Evolutionary conservation across 169 alveolate genomes (phyloP), one percentile per base, ranked within the genome.

Genomic region (Plasmodium gallinaceum): DNA sequence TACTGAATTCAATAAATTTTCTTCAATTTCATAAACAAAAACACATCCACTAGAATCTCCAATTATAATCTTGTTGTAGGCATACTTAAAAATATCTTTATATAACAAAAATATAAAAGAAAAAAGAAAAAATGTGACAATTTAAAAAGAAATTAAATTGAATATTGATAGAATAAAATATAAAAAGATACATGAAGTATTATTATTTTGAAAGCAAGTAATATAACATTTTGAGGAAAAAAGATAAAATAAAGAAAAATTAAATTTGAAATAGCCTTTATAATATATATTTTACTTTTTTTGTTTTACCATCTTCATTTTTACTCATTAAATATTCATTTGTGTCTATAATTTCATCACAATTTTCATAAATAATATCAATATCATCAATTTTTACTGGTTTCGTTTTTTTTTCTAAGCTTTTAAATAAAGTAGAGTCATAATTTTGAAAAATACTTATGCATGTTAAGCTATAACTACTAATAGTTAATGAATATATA

Each of bases 1-100:
- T 80, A 80, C 90, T 72, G 90, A 68, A 32, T 66, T 80, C 26
- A 80, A 46, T 9, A 80, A 60, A 12, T 54, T 80, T 32, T 80
- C 85, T 39, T 80, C 90, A 18, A 80, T 80, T 52, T 80, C 74
- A 39, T 80, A 80, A 80, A 80, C 90, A 68, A 66, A 80, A 32
- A 80, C 90, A 24, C 90, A 80, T 12, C 90, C 90, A 46, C 83
- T 80, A 4, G 90, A 80, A 62, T 80, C 90, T 20, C 90, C 90
- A 68, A 80, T 80, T 57, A 80, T 80, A 37, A 80, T 80, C 51
- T 80, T 80, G 39, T 80, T 80, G 45, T 80, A 80, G 18, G 90
- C 66, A 39, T 80, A 80, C 46, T 66, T 80, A 22, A 66, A 80
- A n/a, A 61, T 68, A 60, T 80, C 90, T 80, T 39, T 57, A 51